Evolutionary conservation across 768 basidiomycete genomes (phyloP), one percentile per base, ranked within the genome.

Genomic region (Termitomyces sp.): DNA sequence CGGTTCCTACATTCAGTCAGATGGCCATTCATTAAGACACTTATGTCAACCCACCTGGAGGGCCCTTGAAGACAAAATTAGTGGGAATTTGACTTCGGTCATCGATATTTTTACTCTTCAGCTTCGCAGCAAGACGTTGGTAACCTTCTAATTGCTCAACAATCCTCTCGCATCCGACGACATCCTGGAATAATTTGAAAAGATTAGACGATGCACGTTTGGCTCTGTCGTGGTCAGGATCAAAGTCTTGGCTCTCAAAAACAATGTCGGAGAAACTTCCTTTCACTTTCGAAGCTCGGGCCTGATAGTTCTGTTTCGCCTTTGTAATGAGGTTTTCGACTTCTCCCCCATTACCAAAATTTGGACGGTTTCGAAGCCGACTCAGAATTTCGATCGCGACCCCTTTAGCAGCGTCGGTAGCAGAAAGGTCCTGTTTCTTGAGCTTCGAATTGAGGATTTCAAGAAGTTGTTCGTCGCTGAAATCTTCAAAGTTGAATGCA

Each of bases 221-320:
- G 10, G 62, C 67, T 4, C 87, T 79, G 55, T 84, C 69, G 55
- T 73, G 82, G n/a, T 85, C 76, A 2, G 81, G 80, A 60, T 88
- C 87, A 50, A 88, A 84, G 64, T 89, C 86, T 53, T 78, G 72
- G 9, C 75, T 79, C 53, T 84, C 77, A 50, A 88, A 80, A 51
- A 84, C 70, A 23, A 75, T 68, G 42, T 75, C 75, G n/a, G 68
- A 44, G 19, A 63, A 59, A 8, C 10, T 14, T 45, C 44, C 44
- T 15, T 28, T 45, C 7, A 6, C 26, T 26, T 26, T n/a, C 68
- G 44, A 45, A 45, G 44, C 26, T 45, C 44, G 44, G 15, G 26
- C 44, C 26, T 45, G 44, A n/a, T 51, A 51, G 17, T 35, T 38
- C 17, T 51, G 50, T 40, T 51, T 51, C 3, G 50, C 50, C 17